Conservation (phyloP, 208 protist species). For the Crithidia fasciculata region DNA sequence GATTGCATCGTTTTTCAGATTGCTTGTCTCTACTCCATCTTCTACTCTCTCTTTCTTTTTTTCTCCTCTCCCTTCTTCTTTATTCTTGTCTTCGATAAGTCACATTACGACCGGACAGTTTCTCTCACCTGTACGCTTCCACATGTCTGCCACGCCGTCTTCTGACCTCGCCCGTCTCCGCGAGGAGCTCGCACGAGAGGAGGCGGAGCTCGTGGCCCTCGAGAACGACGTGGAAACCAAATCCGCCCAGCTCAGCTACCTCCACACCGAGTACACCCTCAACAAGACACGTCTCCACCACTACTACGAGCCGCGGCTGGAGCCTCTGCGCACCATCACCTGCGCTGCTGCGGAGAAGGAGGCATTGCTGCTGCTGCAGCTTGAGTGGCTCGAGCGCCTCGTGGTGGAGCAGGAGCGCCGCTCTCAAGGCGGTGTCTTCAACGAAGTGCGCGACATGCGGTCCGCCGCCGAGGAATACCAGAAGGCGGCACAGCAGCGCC, state of each 20-base stretch:
- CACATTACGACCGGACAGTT: no score
- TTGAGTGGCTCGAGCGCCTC: slow-evolving; percentile 71
- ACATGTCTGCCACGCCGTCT: slow-evolving; percentile 13
- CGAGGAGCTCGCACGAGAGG: slow-evolving; percentile 46
- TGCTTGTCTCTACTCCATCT: neutral
- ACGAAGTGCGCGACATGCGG: slow-evolving; percentile 49
- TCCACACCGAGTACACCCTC: slow-evolving; percentile 72
- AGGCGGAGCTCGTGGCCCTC: slow-evolving; percentile 45
- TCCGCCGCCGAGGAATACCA: slow-evolving; percentile 47
- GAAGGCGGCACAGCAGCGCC: slow-evolving; percentile 31
- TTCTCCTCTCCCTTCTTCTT: neutral
- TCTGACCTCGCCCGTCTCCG: slow-evolving; percentile 35
- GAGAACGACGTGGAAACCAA: slow-evolving; percentile 69
- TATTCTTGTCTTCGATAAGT: no score
- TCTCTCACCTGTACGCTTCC: no score
- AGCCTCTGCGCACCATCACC: slow-evolving; percentile 48
- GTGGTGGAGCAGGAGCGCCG: slow-evolving; percentile 62
- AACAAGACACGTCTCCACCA: slow-evolving; percentile 59
- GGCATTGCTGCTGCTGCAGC: slow-evolving; percentile 47
- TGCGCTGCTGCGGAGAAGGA: slow-evolving; percentile 43
- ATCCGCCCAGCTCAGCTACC: slow-evolving; percentile 62
- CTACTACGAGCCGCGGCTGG: slow-evolving; percentile 67
- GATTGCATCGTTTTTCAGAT: no score
- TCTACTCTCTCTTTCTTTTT: neutral
- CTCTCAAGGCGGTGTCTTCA: slow-evolving; percentile 37